Conservation (phyloP, 1,284 basidiomycete genomes). For the Cryptococcus amylolentus region DNA sequence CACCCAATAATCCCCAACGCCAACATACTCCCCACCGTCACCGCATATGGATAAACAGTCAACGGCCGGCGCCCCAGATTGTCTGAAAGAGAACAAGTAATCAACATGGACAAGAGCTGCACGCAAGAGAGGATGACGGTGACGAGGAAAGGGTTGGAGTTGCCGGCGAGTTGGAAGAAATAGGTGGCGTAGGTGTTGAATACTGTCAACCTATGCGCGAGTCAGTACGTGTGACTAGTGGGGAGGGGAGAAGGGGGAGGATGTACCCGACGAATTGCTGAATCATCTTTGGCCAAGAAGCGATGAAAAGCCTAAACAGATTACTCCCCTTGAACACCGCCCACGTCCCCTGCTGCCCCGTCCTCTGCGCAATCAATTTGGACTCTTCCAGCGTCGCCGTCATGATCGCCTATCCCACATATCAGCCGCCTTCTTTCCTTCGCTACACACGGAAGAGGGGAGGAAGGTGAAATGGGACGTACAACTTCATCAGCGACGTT, state of each 20-base stretch:
- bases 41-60: conserved; percentile 25
- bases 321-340: conserved; percentile 14
- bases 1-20: conserved; percentile 31
- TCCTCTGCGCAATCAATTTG: neutral
- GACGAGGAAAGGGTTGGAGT: conserved; percentile 30
- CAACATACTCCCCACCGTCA: conserved; percentile 23
- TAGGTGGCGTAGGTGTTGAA: conserved; percentile 25
- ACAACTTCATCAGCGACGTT: conserved; percentile 19
- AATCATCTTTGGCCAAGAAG: conserved; percentile 18
- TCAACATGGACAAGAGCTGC: conserved; percentile 19
- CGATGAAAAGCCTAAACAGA: conserved; percentile 13
- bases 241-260: too few species aligned
- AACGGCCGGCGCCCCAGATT: conserved; percentile 26
- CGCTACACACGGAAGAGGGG: neutral
- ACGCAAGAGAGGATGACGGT: conserved; percentile 35
- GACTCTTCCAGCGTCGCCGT: conserved; percentile 14
- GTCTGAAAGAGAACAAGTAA: conserved; percentile 18
- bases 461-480: neutral
- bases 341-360: conserved; percentile 5
- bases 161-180: conserved; percentile 32
- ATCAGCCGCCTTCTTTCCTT: neutral
- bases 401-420: conserved; percentile 9
- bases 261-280: conserved; percentile 19
- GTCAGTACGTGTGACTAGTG: neutral
- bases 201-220: conserved; percentile 1